Percentiles rank a stretch among this genome's conserved stretches.
Evolutionary conservation across 73 alveolate species (phyloP).

Genomic region (Stentor roeselii): DNA sequence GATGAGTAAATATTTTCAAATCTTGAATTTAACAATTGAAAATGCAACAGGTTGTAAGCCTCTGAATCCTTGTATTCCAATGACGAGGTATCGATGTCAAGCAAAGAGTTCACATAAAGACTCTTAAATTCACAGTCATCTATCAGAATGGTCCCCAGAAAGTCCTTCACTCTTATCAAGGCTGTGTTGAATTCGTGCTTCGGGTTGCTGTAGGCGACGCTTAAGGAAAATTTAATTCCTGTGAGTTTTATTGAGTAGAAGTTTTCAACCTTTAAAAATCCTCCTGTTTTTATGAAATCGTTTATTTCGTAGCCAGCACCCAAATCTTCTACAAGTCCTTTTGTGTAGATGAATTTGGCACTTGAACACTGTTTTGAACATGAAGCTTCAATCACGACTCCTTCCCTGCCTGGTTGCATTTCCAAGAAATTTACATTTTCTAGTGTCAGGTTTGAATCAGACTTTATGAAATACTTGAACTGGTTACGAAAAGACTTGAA

Average conservation of each 20-base stretch:
- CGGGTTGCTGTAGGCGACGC: not conserved
- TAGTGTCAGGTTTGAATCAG: not conserved
- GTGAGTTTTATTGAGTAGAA: not conserved
- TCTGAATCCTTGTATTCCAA: not conserved
- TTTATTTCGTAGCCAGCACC: not conserved
- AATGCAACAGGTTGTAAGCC: not conserved
- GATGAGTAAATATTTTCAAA: not conserved
- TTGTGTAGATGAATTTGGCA: no score
- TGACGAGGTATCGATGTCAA: not conserved
- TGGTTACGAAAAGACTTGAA: not conserved
- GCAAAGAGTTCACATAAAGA: not conserved
- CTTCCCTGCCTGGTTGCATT: not conserved
- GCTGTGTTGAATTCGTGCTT: no score
- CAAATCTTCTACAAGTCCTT: not conserved
- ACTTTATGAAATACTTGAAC: not conserved
- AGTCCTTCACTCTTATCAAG: no score
- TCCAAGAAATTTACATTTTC: not conserved
- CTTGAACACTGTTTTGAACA: not conserved
- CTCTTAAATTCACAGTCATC: not conserved
- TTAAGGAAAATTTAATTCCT: not conserved
- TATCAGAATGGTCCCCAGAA: not conserved
- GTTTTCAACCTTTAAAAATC: not conserved
- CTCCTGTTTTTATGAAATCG: not conserved
- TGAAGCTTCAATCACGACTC: not conserved
- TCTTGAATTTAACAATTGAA: not conserved